Evolutionary conservation across 1,139 yeast species (phyloP).

Genomic region (Hemisphaericaspora subhashii): DNA sequence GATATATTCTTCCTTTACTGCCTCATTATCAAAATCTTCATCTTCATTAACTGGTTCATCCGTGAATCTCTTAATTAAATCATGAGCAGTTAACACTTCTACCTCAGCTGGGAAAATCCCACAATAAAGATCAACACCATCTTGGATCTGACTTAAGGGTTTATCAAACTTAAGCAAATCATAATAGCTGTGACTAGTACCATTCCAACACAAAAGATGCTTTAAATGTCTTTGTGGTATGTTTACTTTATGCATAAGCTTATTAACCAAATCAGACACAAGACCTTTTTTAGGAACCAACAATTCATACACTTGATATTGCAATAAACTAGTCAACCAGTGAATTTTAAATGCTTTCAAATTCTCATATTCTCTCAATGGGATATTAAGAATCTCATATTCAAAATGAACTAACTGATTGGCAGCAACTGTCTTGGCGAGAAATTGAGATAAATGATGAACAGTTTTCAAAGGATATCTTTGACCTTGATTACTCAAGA

Average conservation of each 20-base stretch:
- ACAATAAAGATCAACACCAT: conserved; percentile 38
- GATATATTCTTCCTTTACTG: conserved; percentile 26
- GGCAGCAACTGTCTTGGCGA: conserved; percentile 50
- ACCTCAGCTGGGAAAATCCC: conserved; percentile 49
- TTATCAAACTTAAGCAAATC: conserved; percentile 40
- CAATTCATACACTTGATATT: conserved; percentile 68
- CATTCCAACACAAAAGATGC: conserved; percentile 61
- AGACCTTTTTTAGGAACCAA: conserved; percentile 64
- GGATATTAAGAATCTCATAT: conserved; percentile 75
- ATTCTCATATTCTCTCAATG: conserved; percentile 74
- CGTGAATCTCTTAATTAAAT: conserved; percentile 33
- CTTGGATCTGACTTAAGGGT: conserved; percentile 34
- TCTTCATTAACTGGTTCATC: conserved; percentile 20
- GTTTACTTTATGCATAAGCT: conserved; percentile 56
- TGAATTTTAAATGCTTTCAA: conserved; percentile 62
- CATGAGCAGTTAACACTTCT: conserved; percentile 38
- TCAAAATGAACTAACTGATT: conserved; percentile 53
- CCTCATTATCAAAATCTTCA: conserved; percentile 3
- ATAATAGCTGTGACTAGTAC: conserved; percentile 41
- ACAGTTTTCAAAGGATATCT: conserved; percentile 49
- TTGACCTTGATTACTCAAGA: conserved; percentile 55
- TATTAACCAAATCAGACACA: conserved; percentile 54
- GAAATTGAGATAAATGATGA: conserved; percentile 42
- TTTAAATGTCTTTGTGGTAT: conserved; percentile 49
- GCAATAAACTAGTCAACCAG: conserved; percentile 64